Percentiles rank a stretch among this genome's conserved stretches.
These are phyloP conservation scores for Osmozyma mogii DNA, from an alignment of 805 yeast genomes.

Conservation along the genomic window DNA sequence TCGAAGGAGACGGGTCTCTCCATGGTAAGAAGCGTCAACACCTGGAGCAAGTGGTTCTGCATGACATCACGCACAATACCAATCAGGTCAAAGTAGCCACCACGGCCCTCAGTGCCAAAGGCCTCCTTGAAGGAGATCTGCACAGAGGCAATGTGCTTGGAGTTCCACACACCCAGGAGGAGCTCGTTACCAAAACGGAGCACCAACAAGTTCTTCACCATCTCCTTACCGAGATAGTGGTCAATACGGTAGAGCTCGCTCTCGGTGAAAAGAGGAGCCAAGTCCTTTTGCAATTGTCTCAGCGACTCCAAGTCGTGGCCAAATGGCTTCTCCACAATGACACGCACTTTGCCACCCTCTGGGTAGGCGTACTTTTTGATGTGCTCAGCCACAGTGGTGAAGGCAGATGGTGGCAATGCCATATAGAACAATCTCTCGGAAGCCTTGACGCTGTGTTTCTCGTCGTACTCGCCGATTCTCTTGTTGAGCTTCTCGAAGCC, in stretches of 20 bases:
- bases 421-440: constrained; percentile 84
- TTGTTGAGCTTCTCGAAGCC: constrained; percentile 58
- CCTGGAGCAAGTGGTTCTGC: constrained; percentile 95
- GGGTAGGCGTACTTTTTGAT: constrained; percentile 60
- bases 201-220: constrained; percentile 89
- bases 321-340: constrained; percentile 95
- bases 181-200: constrained; percentile 88
- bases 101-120: constrained; percentile 99
- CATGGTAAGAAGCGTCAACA: constrained; percentile 86
- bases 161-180: constrained; percentile 85
- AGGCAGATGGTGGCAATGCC: constrained; percentile 92
- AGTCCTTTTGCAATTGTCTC: constrained; percentile 62
- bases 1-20: constrained; percentile 89
- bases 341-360: constrained; percentile 56
- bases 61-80: constrained; percentile 97
- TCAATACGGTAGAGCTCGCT: constrained; percentile 93
- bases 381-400: constrained; percentile 67
- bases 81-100: constrained; percentile 92
- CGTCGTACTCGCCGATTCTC: constrained; percentile 54
- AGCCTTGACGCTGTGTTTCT: constrained; percentile 29
- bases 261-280: constrained; percentile 84
- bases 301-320: constrained; percentile 85
- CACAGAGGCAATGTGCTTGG: constrained; percentile 64
- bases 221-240: constrained; percentile 95
- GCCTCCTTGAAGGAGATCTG: constrained; percentile 94